A percentile compares a stretch with the other conserved stretches of the same genome.
These are phyloP conservation scores for Casuarina equisetifolia DNA, from an alignment of 306 rosid species.

Conservation along the genomic window DNA sequence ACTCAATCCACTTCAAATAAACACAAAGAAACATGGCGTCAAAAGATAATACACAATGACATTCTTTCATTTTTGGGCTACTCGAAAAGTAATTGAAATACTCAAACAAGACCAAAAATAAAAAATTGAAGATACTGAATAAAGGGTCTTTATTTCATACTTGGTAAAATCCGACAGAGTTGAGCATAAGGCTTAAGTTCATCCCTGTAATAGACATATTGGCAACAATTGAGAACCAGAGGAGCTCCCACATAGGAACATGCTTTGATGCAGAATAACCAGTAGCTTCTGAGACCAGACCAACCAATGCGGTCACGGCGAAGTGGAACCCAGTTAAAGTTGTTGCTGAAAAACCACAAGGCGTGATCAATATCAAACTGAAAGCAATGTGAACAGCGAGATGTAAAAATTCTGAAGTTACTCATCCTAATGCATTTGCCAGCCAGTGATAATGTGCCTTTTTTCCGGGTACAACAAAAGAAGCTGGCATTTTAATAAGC, in stretches of 20 bases:
- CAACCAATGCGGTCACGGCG: conserved; percentile 85
- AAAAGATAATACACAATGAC: neutral
- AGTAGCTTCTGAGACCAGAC: conserved; percentile 78
- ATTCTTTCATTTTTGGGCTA: neutral
- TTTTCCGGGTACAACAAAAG: neutral
- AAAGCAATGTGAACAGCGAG: neutral
- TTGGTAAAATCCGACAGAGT: conserved; percentile 92
- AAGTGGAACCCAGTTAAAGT: conserved; percentile 92
- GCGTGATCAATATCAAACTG: neutral
- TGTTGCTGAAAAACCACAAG: conserved; percentile 54
- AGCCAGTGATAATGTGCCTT: neutral
- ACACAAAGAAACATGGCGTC: neutral
- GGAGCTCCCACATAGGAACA: conserved; percentile 89
- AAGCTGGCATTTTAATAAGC: neutral
- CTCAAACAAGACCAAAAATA: neutral
- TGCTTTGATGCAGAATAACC: conserved; percentile 82
- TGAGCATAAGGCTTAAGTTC: conserved; percentile 96
- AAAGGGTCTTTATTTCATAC: conserved; percentile 32
- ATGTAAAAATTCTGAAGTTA: neutral
- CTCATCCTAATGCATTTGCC: neutral
- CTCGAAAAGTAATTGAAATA: neutral
- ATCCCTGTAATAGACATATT: conserved; percentile 82
- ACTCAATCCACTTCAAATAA: neutral
- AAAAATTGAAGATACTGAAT: neutral
- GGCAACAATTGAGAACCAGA: conserved; percentile 90